Percentiles rank a stretch among this genome's conserved stretches.
Evolutionary conservation across 1,284 basidiomycete species (phyloP).

Genomic region (Trametes hirsuta): DNA sequence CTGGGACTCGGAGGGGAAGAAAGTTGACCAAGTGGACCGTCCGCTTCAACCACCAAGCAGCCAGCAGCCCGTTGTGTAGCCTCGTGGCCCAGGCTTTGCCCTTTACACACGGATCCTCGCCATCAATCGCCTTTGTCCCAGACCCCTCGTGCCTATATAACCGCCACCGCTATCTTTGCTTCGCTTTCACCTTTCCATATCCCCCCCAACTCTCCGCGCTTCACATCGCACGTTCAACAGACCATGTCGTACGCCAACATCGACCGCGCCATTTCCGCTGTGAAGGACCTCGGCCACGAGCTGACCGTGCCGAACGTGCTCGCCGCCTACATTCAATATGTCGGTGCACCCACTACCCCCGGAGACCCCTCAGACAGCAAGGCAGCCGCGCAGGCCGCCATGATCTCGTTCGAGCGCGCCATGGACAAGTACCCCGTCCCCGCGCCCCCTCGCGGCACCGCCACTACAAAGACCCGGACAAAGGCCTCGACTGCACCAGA

Average conservation of each 20-base stretch:
- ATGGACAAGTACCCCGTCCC: conserved; percentile 28
- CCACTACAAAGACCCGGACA: background rate
- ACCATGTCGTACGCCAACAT: conserved; percentile 13
- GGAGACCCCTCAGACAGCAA: conserved; percentile 6
- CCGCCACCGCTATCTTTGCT: background rate
- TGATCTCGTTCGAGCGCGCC: conserved; percentile 22
- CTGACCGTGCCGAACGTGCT: conserved; percentile 25
- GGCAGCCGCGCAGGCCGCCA: conserved; percentile 14
- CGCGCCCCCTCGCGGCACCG: background rate
- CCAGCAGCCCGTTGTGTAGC: background rate
- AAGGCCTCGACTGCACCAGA: background rate
- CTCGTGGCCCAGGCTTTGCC: conserved; percentile 17
- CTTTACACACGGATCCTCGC: background rate
- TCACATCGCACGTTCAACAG: conserved; percentile 6
- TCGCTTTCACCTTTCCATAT: background rate
- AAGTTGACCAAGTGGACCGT: too few relatives aligned
- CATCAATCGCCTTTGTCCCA: conserved; percentile 18
- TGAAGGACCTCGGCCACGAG: conserved; percentile 20
- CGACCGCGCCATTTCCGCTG: conserved; percentile 21
- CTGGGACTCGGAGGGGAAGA: too few relatives aligned
- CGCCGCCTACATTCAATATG: conserved; percentile 20
- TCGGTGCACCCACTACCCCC: conserved; percentile 8
- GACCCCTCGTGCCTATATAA: conserved; percentile 9
- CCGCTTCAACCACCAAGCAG: background rate
- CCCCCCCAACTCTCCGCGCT: background rate